Evolutionary conservation across 345 rosid species (phyloP).

Genomic region (Eucalyptus polybractea): DNA sequence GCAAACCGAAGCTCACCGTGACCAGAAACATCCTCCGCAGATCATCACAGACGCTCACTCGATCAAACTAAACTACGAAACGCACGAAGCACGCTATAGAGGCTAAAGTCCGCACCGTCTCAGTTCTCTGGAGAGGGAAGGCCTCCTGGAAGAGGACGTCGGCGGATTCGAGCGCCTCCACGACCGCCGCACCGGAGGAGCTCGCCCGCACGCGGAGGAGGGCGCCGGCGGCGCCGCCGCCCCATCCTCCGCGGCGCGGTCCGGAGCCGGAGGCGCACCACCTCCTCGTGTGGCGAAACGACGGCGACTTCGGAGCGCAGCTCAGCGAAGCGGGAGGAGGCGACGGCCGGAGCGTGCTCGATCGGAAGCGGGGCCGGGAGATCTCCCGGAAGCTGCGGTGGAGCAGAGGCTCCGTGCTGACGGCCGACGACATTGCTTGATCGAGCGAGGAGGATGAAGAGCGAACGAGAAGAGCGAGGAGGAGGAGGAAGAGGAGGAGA

Average conservation of each 20-base stretch:
- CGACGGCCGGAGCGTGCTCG: neutral
- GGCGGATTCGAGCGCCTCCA: conserved; percentile 22
- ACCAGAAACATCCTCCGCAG: neutral
- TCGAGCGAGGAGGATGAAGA: neutral
- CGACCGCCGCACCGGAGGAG: conserved; percentile 34
- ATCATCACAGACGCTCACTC: neutral
- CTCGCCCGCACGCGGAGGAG: conserved; percentile 11
- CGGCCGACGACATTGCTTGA: conserved; percentile 25
- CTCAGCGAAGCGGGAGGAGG: conserved; percentile 3
- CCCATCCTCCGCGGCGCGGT: neutral
- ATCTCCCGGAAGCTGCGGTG: conserved; percentile 1
- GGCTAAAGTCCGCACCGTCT: conserved; percentile 22
- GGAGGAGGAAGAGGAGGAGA: neutral
- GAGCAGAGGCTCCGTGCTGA: conserved; percentile 26
- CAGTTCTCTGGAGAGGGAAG: conserved; percentile 50
- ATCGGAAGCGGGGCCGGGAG: neutral
- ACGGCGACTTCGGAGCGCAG: conserved; percentile 5
- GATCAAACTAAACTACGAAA: neutral
- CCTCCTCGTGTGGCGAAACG: conserved; percentile 5
- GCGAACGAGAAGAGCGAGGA: neutral
- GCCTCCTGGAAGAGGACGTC: conserved; percentile 35
- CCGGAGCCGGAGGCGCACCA: conserved; percentile 2
- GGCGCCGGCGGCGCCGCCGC: neutral
- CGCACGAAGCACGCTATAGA: neutral
- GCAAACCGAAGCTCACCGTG: neutral